Percentiles rank a stretch among this genome's conserved stretches.
phyloP scores from a whole-genome alignment of 805 yeast genomes.

The Sugiyamaella valdiviana region DNA sequence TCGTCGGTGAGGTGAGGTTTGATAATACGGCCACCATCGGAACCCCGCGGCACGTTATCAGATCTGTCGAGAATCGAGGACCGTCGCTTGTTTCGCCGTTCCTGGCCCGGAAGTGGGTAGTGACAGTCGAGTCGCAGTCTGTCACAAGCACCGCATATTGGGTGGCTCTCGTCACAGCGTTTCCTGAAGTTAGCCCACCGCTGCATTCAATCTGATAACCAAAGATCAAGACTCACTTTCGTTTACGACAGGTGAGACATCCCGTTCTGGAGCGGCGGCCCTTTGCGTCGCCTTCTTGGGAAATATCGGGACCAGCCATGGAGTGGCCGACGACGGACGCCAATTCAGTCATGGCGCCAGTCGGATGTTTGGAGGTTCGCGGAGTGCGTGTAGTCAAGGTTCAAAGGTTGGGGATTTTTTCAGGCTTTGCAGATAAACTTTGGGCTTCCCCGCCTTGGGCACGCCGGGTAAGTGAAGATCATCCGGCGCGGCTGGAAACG shows the following conservation, averaged over 20 bases:
- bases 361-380: conserved; percentile 32
- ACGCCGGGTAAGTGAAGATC: background rate
- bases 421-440: background rate
- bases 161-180: conserved; percentile 67
- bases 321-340: background rate
- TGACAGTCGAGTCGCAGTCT: conserved; percentile 57
- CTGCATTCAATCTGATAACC: background rate
- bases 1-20: background rate
- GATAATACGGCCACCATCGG: background rate
- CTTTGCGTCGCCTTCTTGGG: background rate
- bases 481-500: background rate
- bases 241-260: conserved; percentile 67
- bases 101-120: conserved; percentile 72
- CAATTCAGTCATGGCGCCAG: background rate
- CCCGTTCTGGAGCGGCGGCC: conserved; percentile 40
- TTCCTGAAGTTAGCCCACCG: conserved; percentile 31
- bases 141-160: conserved; percentile 61
- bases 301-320: background rate
- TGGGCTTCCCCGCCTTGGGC: background rate
- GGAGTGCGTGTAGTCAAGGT: conserved; percentile 8
- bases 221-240: conserved; percentile 40
- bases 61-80: conserved; percentile 1
- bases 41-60: no score
- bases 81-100: conserved; percentile 37
- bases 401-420: background rate